Percentiles rank a stretch among this genome's conserved stretches.
These are phyloP conservation scores for Hypoxylon sp. DNA, from an alignment of 2,329 filamentous ascomycete genomes.

Conservation along the genomic window DNA sequence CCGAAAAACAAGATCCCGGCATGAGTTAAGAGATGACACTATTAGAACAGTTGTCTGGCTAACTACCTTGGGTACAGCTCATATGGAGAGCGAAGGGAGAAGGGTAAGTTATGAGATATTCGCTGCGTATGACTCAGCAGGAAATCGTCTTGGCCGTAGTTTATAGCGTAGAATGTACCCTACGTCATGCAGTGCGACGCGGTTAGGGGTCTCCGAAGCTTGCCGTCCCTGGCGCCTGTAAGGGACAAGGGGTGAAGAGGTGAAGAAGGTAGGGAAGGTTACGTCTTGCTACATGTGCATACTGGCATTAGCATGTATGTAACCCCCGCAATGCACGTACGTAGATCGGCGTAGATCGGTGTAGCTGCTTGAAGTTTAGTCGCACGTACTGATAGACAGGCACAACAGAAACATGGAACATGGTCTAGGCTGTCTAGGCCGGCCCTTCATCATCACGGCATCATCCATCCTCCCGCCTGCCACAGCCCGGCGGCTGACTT, in stretches of 20 bases:
- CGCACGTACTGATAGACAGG: conserved; percentile 12
- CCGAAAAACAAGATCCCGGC: too few species aligned
- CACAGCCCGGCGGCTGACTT: not conserved
- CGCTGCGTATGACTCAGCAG: not conserved
- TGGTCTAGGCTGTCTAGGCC: conserved; percentile 3
- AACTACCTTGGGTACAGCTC: too few species aligned
- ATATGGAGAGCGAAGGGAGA: too few species aligned
- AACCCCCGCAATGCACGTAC: conserved; percentile 21
- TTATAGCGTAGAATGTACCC: not conserved
- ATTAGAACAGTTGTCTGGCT: too few species aligned
- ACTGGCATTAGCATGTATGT: too few species aligned
- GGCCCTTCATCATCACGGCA: conserved; percentile 5
- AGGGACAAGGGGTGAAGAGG: too few species aligned
- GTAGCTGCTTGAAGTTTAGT: not conserved
- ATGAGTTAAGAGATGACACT: too few species aligned
- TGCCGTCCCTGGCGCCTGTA: too few species aligned
- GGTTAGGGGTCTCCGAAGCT: conserved; percentile 7
- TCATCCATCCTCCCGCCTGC: too few species aligned
- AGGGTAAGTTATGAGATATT: too few species aligned
- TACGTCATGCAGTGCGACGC: conserved; percentile 22
- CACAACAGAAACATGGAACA: not conserved
- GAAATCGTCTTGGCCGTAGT: not conserved
- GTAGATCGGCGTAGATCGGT: too few species aligned
- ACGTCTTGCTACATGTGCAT: too few species aligned
- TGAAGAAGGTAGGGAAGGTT: conserved; percentile 13